Evolutionary conservation across 2,329 filamentous ascomycete species (phyloP), one percentile per base, ranked within the genome.

Genomic region (Podosphaera aphanis): DNA sequence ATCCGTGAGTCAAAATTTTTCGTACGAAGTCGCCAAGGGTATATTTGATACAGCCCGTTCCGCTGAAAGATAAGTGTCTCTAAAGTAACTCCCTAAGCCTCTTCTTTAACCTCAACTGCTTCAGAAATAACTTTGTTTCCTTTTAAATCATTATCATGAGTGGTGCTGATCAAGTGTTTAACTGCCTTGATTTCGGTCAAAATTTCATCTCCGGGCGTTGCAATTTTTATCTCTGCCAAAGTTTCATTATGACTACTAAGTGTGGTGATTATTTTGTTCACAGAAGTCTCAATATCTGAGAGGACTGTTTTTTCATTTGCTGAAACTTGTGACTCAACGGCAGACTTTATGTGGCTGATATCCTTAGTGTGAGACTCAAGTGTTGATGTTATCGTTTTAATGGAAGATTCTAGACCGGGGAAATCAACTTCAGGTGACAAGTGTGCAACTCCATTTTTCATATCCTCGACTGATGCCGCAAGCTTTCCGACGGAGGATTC

Each of bases 171-270:
- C 29, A 48, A 33, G 0, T 31, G 43, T 43, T 51, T 47, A 5
- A 51, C 41, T 2, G 46, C 42, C 39, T 50, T 48, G 1, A 53
- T 47, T 43, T 50, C 48, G 20, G 46, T 50, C 42, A 50, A 31
- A 15, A 51, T 50, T 37, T 44, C 41, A 19, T 15, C 25, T 44
- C 41, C 41, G 5, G 41, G 21, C 1, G 41, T 27, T 2, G 45
- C 36, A 11, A 38, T 21, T 29, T 47, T 35, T n/a, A 45, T 33
- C 7, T 29, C 31, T n/a, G 29, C 38, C 29, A 48, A 40, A 15
- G 46, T 35, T 10, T 47, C 46, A 20, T 41, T 23, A 19, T 48
- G 37, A 10, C 37, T 23, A 29, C 31, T 40, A n/a, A 47, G 27
- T 13, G 47, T 39, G 19, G 33, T 35, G 29, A 36, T 18, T 25